A percentile compares a stretch with the other conserved stretches of the same genome.
Conservation (phyloP, 108 stramenopile genomes). For the Skeletonema costatum region DNA sequence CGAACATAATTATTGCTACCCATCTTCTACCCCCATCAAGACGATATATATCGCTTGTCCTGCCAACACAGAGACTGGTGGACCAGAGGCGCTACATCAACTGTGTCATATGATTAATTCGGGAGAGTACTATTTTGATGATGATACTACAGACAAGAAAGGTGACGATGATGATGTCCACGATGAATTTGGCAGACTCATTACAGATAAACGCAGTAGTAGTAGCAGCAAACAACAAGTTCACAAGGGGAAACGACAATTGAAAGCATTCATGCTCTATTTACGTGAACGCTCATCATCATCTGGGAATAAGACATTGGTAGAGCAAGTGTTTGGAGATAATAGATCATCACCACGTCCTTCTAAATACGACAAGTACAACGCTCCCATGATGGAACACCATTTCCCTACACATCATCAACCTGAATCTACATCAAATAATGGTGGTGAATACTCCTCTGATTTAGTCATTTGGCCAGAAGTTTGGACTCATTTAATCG, state of each 20-base stretch:
- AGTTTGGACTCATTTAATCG: conserved; percentile 58
- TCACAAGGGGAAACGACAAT: background rate
- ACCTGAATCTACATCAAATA: background rate
- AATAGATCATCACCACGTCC: conserved; percentile 8
- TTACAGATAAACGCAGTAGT: background rate
- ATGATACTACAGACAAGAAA: background rate
- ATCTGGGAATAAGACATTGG: background rate
- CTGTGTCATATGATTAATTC: conserved; percentile 55
- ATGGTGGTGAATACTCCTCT: conserved; percentile 13
- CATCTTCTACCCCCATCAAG: conserved; percentile 20
- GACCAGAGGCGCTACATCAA: conserved; percentile 64
- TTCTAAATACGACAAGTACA: conserved; percentile 28
- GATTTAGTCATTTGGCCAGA: conserved; percentile 58
- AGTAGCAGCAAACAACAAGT: background rate
- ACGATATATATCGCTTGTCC: conserved; percentile 56
- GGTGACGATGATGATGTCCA: background rate
- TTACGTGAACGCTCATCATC: conserved; percentile 24
- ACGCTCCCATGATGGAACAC: conserved; percentile 26
- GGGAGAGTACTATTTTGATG: conserved; percentile 5
- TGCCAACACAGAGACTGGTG: conserved; percentile 49
- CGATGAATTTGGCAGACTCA: conserved; percentile 31
- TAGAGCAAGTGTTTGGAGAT: conserved; percentile 9
- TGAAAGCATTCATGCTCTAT: conserved; percentile 41
- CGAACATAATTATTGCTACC: background rate
- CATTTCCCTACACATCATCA: background rate